Evolutionary conservation across 495 filamentous ascomycete genomes (phyloP).

Genomic region (Penicillium paradoxum): DNA sequence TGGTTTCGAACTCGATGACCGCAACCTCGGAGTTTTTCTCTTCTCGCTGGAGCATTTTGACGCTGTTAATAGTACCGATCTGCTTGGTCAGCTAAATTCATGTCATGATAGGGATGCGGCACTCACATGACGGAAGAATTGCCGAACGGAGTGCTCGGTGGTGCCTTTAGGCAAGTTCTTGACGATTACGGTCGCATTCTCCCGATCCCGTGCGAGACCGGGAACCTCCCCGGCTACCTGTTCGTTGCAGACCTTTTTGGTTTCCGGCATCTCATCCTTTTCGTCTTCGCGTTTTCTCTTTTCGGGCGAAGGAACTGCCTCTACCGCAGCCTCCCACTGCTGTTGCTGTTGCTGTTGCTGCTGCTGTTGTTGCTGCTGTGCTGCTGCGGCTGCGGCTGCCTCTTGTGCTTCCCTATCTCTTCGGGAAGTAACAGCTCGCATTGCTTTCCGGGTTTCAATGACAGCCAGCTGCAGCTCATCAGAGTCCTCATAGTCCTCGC

Average conservation of each 20-base stretch:
- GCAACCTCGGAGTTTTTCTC: constrained; percentile 59
- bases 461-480: constrained; percentile 66
- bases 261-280: constrained; percentile 6
- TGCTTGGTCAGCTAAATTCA: constrained; percentile 26
- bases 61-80: constrained; percentile 73
- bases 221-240: constrained; percentile 31
- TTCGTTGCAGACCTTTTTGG: constrained; percentile 12
- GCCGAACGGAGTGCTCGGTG: constrained; percentile 66
- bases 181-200: constrained; percentile 80
- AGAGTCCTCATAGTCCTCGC: constrained; percentile 76
- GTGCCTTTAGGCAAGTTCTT: constrained; percentile 65
- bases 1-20: constrained; percentile 76
- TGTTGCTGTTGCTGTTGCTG: constrained; percentile 21
- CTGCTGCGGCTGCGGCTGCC: constrained; percentile 44
- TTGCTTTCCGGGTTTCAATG: constrained; percentile 62
- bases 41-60: constrained; percentile 57
- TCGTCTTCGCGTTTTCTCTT: constrained; percentile 73
- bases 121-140: constrained; percentile 81
- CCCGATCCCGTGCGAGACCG: constrained; percentile 70
- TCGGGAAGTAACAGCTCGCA: constrained; percentile 56
- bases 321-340: constrained; percentile 18
- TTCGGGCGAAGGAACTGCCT: constrained; percentile 30
- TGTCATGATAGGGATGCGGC: not conserved
- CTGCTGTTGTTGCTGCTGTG: constrained; percentile 24
- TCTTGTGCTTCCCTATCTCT: constrained; percentile 61